These are phyloP conservation scores for Ophiocordyceps camponoti-saundersi DNA, from an alignment of 2,329 filamentous ascomycete genomes.

Conservation along the genomic window DNA sequence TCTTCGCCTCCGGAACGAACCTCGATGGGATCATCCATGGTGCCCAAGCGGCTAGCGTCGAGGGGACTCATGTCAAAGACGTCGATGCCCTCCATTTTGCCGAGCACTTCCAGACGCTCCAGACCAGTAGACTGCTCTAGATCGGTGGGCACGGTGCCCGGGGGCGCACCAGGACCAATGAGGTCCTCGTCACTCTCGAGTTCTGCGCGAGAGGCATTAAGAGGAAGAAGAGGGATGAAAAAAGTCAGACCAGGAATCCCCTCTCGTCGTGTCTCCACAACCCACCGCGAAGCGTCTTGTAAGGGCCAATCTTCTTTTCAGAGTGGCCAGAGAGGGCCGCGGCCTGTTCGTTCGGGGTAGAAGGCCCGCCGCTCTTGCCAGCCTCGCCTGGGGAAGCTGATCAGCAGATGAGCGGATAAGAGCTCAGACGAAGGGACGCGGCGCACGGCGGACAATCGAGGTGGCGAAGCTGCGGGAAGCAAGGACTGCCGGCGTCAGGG, in stretches of 20 bases:
- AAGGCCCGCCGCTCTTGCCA: constrained; percentile 13
- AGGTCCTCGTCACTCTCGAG: constrained; percentile 73
- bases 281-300: constrained; percentile 31
- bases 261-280: constrained; percentile 1
- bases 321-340: constrained; percentile 18
- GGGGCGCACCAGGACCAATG: constrained; percentile 60
- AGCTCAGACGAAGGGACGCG: neutral
- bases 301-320: constrained; percentile 27
- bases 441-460: constrained; percentile 41
- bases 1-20: constrained; percentile 89
- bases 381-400: constrained; percentile 15
- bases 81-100: constrained; percentile 98
- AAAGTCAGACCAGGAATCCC: neutral
- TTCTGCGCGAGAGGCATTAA: constrained; percentile 36
- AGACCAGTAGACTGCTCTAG: constrained; percentile 92
- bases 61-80: constrained; percentile 97
- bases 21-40: constrained; percentile 73
- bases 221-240: neutral
- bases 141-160: constrained; percentile 81
- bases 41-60: constrained; percentile 82
- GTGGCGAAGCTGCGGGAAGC: constrained; percentile 43
- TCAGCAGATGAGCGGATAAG: constrained; percentile 1
- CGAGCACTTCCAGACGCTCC: constrained; percentile 94
- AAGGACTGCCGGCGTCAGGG: constrained; percentile 33
- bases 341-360: constrained; percentile 18